These are phyloP conservation scores for Sherardia arvensis DNA, from an alignment of 257 asterid genomes.

Conservation along the genomic window DNA sequence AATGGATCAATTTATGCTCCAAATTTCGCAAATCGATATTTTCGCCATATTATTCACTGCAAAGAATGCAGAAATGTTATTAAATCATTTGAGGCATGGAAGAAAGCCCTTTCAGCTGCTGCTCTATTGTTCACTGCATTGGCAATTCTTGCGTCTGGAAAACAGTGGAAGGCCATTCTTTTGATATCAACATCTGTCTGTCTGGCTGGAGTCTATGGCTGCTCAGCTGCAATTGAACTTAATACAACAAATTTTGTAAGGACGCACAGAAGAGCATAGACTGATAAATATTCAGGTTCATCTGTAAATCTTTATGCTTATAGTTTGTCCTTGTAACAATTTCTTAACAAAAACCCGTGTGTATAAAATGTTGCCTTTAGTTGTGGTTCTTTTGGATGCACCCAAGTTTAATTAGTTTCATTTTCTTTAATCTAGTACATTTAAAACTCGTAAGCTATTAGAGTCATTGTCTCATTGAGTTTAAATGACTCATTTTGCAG, in stretches of 20 bases:
- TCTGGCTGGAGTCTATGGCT: constrained; percentile 54
- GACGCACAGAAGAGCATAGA: constrained; percentile 73
- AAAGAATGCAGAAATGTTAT: constrained; percentile 42
- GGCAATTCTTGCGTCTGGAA: constrained; percentile 61
- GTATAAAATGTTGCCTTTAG: background rate
- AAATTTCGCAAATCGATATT: constrained; percentile 61
- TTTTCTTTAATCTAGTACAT: background rate
- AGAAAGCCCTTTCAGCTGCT: constrained; percentile 43
- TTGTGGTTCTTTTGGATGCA: background rate
- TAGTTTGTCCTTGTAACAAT: background rate
- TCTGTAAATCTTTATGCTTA: background rate
- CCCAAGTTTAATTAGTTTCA: too few relatives aligned
- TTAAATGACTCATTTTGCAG: background rate
- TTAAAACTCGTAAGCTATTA: too few relatives aligned
- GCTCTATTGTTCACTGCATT: constrained; percentile 56
- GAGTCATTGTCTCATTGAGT: too few relatives aligned
- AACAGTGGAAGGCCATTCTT: constrained; percentile 72
- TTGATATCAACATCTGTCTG: constrained; percentile 50
- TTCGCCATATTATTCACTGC: constrained; percentile 80
- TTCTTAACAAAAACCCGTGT: background rate
- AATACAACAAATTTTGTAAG: constrained; percentile 79
- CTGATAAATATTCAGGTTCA: background rate
- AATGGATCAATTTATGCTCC: constrained; percentile 63
- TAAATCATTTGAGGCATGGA: constrained; percentile 51
- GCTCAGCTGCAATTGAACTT: constrained; percentile 53